Conservation (phyloP, 2,329 filamentous ascomycete species). For the Kalaharituber pfeilii region DNA sequence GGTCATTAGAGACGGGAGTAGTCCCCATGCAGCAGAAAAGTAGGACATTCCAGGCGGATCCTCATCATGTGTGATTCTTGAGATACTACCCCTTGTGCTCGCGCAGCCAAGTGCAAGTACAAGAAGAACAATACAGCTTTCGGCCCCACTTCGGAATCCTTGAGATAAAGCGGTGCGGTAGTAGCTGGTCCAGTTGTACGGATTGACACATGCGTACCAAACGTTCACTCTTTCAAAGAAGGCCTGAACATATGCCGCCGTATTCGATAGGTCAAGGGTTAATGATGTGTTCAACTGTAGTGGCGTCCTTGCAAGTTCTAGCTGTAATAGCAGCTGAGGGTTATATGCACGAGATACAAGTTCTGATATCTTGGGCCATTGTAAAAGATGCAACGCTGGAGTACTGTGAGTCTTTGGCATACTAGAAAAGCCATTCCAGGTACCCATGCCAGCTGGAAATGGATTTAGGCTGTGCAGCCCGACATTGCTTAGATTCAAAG, state of each 20-base stretch:
- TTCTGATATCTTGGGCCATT: slow-evolving; percentile 65
- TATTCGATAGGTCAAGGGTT: slow-evolving; percentile 56
- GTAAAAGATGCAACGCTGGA: slow-evolving; percentile 57
- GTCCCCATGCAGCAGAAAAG: slow-evolving; percentile 62
- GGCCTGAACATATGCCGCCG: slow-evolving; percentile 55
- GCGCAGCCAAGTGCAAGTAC: slow-evolving; percentile 64
- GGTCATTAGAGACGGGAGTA: slow-evolving; percentile 63
- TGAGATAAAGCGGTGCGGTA: slow-evolving; percentile 59
- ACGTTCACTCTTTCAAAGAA: slow-evolving; percentile 70
- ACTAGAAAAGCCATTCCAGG: slow-evolving; percentile 65
- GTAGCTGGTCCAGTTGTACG: slow-evolving; percentile 59
- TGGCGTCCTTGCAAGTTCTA: slow-evolving; percentile 66
- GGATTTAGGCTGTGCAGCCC: slow-evolving; percentile 12
- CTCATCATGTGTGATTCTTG: slow-evolving; percentile 47
- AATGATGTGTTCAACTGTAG: slow-evolving; percentile 41
- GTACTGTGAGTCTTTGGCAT: slow-evolving; percentile 78
- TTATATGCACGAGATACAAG: slow-evolving; percentile 62
- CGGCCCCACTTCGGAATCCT: slow-evolving; percentile 59
- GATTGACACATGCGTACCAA: slow-evolving; percentile 75
- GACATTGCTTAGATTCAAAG: slow-evolving; percentile 14
- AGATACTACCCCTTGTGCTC: slow-evolving; percentile 58
- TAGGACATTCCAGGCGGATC: slow-evolving; percentile 62
- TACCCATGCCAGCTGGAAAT: slow-evolving; percentile 43
- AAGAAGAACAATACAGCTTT: slow-evolving; percentile 65
- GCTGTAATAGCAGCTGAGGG: slow-evolving; percentile 61